Base-by-base conservation (phyloP, 768 basidiomycete genomes). In the Asterophora parasitica region DNA sequence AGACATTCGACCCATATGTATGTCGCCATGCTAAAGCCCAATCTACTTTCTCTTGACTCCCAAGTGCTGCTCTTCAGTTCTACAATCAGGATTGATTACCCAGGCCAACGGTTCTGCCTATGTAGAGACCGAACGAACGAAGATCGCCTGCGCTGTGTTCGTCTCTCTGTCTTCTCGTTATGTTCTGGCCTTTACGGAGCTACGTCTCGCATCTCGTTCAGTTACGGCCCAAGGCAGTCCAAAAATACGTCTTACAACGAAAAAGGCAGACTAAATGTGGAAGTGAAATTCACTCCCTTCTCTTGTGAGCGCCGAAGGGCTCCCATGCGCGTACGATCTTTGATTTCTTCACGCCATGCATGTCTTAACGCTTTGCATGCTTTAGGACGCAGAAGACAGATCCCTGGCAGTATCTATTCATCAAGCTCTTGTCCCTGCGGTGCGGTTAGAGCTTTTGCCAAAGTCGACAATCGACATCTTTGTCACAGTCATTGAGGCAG, bases 91-190 rank as follows among this genome's bases (percentile, higher is more conserved):
- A 7, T 70, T 98, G 11, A 92, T 96, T 45, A 86, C 71, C 52
- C 92, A 96, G 67, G 95, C 96, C 1, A 94, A 92, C 61, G 96
- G 96, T 1, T 96, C 93, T 13, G 93, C 92, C 9, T 99, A 98
- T 62, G 88, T 99, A 57, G 96, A 99, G 68, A 88, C 86, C 1
- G 87, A 88, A 48, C 78, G 78, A 46, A 89, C 90, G 0, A 99
- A 99, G 70, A 82, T 99, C 53, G 93, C 92, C 4, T 96, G 92
- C 63, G 92, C 96, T 34, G 90, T 98, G 94, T 97, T 58, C 59
- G 88, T 77, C 23, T 33, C 48, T 42, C 50, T 43, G 30, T 36
- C n/a, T 34, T 8, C 45, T 50, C 34, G 16, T 33, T 36, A 44
- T 9, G 42, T 37, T 15, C 40, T 28, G 45, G 19, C 40, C 48